phyloP scores from a whole-genome alignment of 2,329 filamentous ascomycete species.

The Blastomyces silverae region DNA sequence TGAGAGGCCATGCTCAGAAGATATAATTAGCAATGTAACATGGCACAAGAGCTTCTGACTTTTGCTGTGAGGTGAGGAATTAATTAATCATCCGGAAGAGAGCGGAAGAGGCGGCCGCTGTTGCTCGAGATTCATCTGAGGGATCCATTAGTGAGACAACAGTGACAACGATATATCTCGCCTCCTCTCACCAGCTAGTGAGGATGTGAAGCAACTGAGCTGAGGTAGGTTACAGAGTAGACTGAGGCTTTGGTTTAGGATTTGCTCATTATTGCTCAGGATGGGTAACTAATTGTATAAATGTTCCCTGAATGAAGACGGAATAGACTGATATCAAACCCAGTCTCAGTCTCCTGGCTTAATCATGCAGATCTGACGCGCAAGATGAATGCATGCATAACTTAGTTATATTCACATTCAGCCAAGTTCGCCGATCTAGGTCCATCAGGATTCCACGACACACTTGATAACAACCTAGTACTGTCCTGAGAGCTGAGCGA shows the following conservation, averaged over 20 bases:
- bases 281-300: background rate
- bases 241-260: background rate
- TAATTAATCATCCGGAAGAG: conserved; percentile 9
- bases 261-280: background rate
- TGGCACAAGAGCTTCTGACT: background rate
- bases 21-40: conserved; percentile 8
- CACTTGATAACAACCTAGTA: too few relatives aligned
- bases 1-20: background rate
- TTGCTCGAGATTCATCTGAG: background rate
- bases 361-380: too few relatives aligned
- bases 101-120: background rate
- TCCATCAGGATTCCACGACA: too few relatives aligned
- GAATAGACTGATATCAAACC: too few relatives aligned
- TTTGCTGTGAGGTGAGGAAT: background rate
- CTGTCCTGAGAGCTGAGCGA: too few relatives aligned
- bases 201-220: background rate
- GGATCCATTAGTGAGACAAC: background rate
- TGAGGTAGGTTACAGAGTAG: background rate
- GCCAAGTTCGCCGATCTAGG: too few relatives aligned
- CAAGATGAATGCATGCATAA: too few relatives aligned
- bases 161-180: background rate
- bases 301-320: background rate
- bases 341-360: too few relatives aligned
- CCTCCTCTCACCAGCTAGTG: background rate
- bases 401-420: too few relatives aligned